These are phyloP conservation scores for Botrytis hyacinthi DNA, from an alignment of 2,329 filamentous ascomycete genomes.

Conservation along the genomic window DNA sequence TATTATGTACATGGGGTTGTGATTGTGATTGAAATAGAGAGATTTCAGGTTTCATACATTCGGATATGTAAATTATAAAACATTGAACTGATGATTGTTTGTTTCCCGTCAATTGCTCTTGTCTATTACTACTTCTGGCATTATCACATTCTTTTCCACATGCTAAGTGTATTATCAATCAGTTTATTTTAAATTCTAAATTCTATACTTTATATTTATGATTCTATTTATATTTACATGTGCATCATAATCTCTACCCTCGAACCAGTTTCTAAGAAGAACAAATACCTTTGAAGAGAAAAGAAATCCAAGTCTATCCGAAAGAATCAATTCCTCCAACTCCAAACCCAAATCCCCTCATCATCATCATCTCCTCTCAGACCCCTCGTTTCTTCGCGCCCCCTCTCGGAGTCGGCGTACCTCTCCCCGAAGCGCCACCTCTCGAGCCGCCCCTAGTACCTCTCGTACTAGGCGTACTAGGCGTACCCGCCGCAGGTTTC, in stretches of 20 bases:
- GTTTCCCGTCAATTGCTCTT: too few species aligned
- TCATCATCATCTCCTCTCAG: background rate
- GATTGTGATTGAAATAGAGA: background rate
- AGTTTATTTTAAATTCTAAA: background rate
- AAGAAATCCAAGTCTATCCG: background rate
- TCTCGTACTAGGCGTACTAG: background rate
- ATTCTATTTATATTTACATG: background rate
- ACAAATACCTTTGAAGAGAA: background rate
- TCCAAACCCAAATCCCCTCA: background rate
- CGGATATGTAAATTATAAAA: fast-evolving
- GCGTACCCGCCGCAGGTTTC: background rate
- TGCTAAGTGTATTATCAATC: background rate
- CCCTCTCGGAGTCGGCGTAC: background rate
- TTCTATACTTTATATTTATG: background rate
- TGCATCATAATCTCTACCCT: background rate
- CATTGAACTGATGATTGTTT: too few species aligned
- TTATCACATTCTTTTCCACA: too few species aligned
- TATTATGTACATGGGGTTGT: background rate
- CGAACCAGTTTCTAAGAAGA: background rate
- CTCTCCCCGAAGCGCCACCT: background rate
- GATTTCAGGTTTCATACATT: background rate
- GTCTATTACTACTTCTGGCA: too few species aligned
- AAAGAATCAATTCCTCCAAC: background rate
- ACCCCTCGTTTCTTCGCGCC: background rate
- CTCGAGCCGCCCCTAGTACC: background rate